Base-by-base conservation (phyloP, 208 protist species). In the Acanthamoeba healyi region DNA sequence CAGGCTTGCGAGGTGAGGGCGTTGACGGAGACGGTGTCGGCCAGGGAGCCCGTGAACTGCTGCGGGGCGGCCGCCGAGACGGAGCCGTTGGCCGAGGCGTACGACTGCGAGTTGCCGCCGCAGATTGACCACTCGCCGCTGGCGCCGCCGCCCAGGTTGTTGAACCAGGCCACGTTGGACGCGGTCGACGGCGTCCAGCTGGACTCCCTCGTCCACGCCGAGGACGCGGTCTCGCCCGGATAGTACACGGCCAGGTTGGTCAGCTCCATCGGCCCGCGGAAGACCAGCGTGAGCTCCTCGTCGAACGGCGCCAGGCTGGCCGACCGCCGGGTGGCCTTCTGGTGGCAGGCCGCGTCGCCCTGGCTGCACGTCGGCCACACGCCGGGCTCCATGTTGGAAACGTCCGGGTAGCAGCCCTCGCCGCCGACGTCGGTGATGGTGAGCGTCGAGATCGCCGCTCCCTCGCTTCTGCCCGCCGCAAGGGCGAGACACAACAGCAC, bases 401-500 rank as follows among this genome's bases (percentile, higher is more conserved):
- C 67, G 26, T 79, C 67, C 36, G 67, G 67, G 34, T 79, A 79
- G 67, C 67, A 79, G 19, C 67, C 67, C 17, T 38, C 34, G 14
- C 67, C 67, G 10, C 67, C 67, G 32, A 79, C 67, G 67, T 79
- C 67, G 38, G 67, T 79, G 67, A 79, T 79, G 32, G 67, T 79
- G 36, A 79, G 17, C 3, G 67, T 79, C 0, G 67, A 36, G 32
- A 79, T 58, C 14, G 12, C 51, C 19, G 5, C 51, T 4, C 3
- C 51, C 15, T 2, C 12, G 51, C 12, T 19, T 17, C 51, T 22
- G 51, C n/a, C n/a, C n/a, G n/a, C n/a, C n/a, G 7, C 17, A 4
- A 58, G 51, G 26, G 51, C 51, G 14, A 58, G 0, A 24, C 51
- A 26, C 6, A 58, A 19, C 51, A 58, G 51, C 0, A 22, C 51